phyloP scores from a whole-genome alignment of 2,329 filamentous ascomycete species.

The Fusarium pininemorale region DNA sequence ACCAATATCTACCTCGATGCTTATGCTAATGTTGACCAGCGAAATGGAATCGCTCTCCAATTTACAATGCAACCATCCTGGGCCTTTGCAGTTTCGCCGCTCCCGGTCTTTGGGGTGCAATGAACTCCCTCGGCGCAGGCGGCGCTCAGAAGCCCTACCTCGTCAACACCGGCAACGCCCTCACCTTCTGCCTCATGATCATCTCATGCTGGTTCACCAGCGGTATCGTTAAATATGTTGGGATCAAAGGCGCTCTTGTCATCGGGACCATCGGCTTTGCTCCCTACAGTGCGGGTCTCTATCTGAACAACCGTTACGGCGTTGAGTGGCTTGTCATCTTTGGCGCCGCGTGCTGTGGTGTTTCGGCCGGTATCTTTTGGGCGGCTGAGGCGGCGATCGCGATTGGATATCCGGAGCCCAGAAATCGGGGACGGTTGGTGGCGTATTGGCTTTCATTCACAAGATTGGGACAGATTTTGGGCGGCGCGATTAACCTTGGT shows the following conservation, averaged over 20 bases:
- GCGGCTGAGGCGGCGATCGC: slow-evolving; percentile 48
- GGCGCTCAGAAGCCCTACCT: slow-evolving; percentile 70
- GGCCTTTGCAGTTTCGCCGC: slow-evolving; percentile 44
- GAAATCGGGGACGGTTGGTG: slow-evolving; percentile 66
- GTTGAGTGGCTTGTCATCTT: slow-evolving; percentile 56
- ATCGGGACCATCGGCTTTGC: slow-evolving; percentile 56
- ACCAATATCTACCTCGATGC: not conserved
- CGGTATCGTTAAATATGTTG: slow-evolving; percentile 37
- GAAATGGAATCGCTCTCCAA: slow-evolving; percentile 40
- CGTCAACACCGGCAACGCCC: slow-evolving; percentile 66
- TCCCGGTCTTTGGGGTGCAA: slow-evolving; percentile 43
- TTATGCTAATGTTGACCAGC: slow-evolving; percentile 1
- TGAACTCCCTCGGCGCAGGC: slow-evolving; percentile 42
- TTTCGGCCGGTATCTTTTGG: slow-evolving; percentile 51
- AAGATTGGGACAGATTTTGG: slow-evolving; percentile 63
- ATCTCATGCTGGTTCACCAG: slow-evolving; percentile 61
- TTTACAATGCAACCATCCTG: slow-evolving; percentile 44
- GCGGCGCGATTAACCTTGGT: slow-evolving; percentile 73
- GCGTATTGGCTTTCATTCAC: slow-evolving; percentile 70
- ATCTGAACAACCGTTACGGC: slow-evolving; percentile 55
- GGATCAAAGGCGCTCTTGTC: slow-evolving; percentile 49
- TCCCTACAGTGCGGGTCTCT: slow-evolving; percentile 54
- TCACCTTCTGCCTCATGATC: slow-evolving; percentile 58
- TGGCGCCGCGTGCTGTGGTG: slow-evolving; percentile 53
- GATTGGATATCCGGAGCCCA: slow-evolving; percentile 72